Percentiles rank a stretch among this genome's conserved stretches.
phyloP scores from a whole-genome alignment of 2,329 filamentous ascomycete species.

The Rosellinia necatrix region DNA sequence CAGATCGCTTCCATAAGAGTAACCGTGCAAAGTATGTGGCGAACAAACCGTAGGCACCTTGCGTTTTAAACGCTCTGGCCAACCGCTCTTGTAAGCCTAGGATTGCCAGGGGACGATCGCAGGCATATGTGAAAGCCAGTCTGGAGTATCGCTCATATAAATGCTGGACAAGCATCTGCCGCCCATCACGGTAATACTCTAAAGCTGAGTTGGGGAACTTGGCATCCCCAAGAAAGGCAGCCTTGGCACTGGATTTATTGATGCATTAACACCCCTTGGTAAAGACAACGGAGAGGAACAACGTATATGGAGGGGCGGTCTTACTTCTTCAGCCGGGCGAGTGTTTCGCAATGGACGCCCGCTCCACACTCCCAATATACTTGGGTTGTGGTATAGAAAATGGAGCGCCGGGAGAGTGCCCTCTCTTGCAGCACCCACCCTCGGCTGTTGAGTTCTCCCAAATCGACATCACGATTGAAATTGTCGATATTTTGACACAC shows the following conservation, averaged over 20 bases:
- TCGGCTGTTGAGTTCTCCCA: slow-evolving; percentile 5
- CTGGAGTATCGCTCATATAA: slow-evolving; percentile 28
- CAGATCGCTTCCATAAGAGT: slow-evolving; percentile 21
- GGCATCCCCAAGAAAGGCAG: slow-evolving; percentile 22
- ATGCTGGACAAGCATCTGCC: slow-evolving; percentile 24
- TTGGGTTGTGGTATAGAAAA: slow-evolving; percentile 27
- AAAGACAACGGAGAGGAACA: no score
- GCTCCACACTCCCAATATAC: slow-evolving; percentile 31
- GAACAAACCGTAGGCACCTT: slow-evolving; percentile 24
- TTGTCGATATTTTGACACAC: slow-evolving; percentile 26
- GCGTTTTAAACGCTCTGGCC: slow-evolving; percentile 17
- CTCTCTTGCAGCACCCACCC: slow-evolving; percentile 31
- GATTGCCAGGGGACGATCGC: slow-evolving; percentile 26
- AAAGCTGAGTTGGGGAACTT: slow-evolving; percentile 26
- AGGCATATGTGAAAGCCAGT: slow-evolving; percentile 19
- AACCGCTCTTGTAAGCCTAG: slow-evolving; percentile 26
- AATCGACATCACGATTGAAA: slow-evolving; percentile 26
- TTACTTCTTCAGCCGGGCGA: slow-evolving; percentile 26
- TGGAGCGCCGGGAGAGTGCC: slow-evolving; percentile 26
- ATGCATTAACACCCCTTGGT: not conserved
- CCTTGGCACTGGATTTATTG: slow-evolving; percentile 14
- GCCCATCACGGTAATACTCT: slow-evolving; percentile 26
- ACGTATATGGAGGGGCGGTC: not conserved
- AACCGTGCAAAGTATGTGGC: slow-evolving; percentile 6
- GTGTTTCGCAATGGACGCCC: slow-evolving; percentile 28